A percentile compares a stretch with the other conserved stretches of the same genome.
phyloP scores from a whole-genome alignment of 148 eudicot genomes.

The Pouteria glomerata region DNA sequence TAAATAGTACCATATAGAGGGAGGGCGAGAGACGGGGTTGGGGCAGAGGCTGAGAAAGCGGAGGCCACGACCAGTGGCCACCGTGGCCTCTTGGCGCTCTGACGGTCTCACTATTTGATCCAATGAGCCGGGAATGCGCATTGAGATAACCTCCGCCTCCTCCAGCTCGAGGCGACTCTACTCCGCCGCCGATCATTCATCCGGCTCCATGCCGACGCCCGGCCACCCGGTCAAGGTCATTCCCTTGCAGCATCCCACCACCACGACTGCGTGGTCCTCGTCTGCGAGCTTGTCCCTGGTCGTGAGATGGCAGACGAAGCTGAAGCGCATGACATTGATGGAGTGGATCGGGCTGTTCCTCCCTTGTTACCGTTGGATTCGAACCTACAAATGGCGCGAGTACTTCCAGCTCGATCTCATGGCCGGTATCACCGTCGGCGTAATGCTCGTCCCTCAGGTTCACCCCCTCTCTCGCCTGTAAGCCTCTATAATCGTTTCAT shows the following conservation, averaged over 20 bases:
- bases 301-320: constrained; percentile 43
- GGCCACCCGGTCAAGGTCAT: constrained; percentile 60
- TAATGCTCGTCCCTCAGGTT: constrained; percentile 99
- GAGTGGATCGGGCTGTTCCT: constrained; percentile 73
- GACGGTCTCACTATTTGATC: too few species aligned
- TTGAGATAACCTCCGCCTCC: constrained; percentile 53
- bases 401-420: constrained; percentile 70
- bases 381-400: constrained; percentile 53
- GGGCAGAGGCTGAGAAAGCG: too few species aligned
- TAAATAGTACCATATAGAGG: too few species aligned
- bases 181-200: constrained; percentile 7
- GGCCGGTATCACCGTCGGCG: constrained; percentile 87
- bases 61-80: too few species aligned
- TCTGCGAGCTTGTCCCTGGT: constrained; percentile 16
- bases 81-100: too few species aligned
- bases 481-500: neutral
- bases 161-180: constrained; percentile 49
- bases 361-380: constrained; percentile 88
- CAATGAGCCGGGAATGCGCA: constrained; percentile 20
- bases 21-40: too few species aligned
- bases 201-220: constrained; percentile 21
- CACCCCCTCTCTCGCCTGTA: neutral
- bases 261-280: constrained; percentile 30
- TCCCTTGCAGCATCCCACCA: constrained; percentile 46
- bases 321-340: constrained; percentile 50